Evolutionary conservation across 768 basidiomycete genomes (phyloP), one percentile per base, ranked within the genome.

Genomic region (Calocera cornea): DNA sequence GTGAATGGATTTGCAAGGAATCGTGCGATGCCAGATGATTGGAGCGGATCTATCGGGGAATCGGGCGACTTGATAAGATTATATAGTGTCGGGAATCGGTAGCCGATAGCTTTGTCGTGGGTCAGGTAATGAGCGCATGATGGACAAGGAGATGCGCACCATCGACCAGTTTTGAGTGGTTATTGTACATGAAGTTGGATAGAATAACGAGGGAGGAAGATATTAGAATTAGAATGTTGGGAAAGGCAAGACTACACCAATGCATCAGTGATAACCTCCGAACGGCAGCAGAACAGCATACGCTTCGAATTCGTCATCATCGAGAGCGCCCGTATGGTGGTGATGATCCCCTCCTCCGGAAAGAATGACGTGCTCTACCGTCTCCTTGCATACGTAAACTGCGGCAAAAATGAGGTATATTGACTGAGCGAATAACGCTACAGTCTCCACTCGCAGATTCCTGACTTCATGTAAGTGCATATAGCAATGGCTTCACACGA

Each of bases 371-470:
- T 95, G 94, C 77, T 99, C 95, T 2, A 98, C 81, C 0, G 94
- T 90, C 81, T 99, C 97, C 74, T 99, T 98, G 73, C 92, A 94
- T 19, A 98, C 89, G 78, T 98, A 99, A 1, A 97, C 88, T 0
- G 92, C 86, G 0, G 93, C 86, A 74, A 98, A 99, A 80, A 95
- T 86, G 67, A 99, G 80, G 76, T 97, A 98, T 14, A 99, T 90
- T 11, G 86, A 85, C 73, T 97, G 95, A 0, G 92, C 86, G 72
- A 98, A 99, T 75, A 91, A 79, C 66, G 86, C 74, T 2, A 89
- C 83, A 0, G 88, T 88, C 71, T 85, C 85, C 41, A 87, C 72
- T 1, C 90, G 86, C 2, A 83, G 83, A 68, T 84, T 84, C 67
- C 89, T 90, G 67, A 49, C 27, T 19, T 12, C 34, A 8, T 40